Base-by-base conservation (phyloP, 805 yeast genomes). In the Myxozyma neotropica region DNA sequence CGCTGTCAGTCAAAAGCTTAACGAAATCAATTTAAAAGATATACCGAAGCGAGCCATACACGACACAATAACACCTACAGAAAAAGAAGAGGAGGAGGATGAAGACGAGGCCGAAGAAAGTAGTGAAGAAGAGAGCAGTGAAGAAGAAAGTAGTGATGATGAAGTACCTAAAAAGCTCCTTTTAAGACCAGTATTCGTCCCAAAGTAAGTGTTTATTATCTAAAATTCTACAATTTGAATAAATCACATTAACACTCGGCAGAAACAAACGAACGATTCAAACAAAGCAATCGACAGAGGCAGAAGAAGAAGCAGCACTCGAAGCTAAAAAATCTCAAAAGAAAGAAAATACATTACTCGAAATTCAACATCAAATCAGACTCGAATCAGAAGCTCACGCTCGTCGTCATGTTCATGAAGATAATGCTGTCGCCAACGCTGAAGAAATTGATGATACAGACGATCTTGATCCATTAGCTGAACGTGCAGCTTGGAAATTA, bases 381-480 rank as follows among this genome's bases (percentile, higher is more conserved):
- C 68, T 49, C 45, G 73, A 67, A 58, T 46, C 66, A 58, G 61
- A 69, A 57, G 64, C 59, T 45, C 47, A 71, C 65, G 56, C 60
- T 5, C 24, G 19, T 6, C 50, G 62, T 27, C 42, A 57, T 38
- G 35, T 53, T 36, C 51, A 69, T 68, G 57, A 67, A 58, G 55
- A 72, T 65, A 46, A 71, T 60, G 60, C 52, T 12, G 40, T 66
- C 52, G 50, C 72, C 17, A 68, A 71, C 45, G 52, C 71, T n/a
- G 70, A 72, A 50, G 76, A 67, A 0, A 68, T 81, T 0, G 88
- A 85, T 64, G 91, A 86, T 66, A 80, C 86, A 0, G 89, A 86
- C 65, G 83, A 79, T 36, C 39, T 80, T 4, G 84, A 84, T 57
- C 83, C 86, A 0, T 81, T 76, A 53, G 69, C 59, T 6, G 86